phyloP scores from a whole-genome alignment of 2,329 filamentous ascomycete genomes.

The Peltaster fructicola region DNA sequence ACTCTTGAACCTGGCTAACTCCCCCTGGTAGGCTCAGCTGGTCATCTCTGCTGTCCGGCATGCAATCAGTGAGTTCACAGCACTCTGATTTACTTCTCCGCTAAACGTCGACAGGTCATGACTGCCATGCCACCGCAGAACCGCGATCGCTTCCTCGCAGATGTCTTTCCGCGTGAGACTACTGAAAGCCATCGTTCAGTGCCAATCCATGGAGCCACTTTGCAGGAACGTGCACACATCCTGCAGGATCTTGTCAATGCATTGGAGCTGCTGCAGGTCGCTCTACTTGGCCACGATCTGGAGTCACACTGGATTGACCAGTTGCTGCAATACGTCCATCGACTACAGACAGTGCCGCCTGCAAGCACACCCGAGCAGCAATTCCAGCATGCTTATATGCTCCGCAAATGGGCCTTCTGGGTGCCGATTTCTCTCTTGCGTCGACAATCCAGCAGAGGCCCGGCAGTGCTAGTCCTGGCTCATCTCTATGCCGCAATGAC shows the following conservation, averaged over 20 bases:
- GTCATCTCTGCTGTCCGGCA: conserved; percentile 83
- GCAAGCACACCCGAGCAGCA: conserved; percentile 52
- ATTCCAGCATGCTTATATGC: conserved; percentile 73
- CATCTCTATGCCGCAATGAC: conserved; percentile 84
- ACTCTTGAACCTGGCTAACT: conserved; percentile 6
- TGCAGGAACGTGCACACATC: conserved; percentile 22
- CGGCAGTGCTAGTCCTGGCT: conserved; percentile 65
- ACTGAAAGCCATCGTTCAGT: too few species aligned
- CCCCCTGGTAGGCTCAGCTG: conserved; percentile 79
- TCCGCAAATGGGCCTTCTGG: conserved; percentile 93
- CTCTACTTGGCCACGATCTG: conserved; percentile 26
- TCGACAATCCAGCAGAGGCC: conserved; percentile 56
- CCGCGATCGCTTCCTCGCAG: too few species aligned
- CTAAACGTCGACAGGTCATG: conserved; percentile 44
- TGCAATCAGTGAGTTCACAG: conserved; percentile 52
- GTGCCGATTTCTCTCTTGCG: conserved; percentile 72
- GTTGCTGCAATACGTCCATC: conserved; percentile 29
- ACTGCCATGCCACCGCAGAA: conserved; percentile 69
- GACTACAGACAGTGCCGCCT: conserved; percentile 23
- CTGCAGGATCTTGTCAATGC: conserved; percentile 25
- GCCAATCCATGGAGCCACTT: too few species aligned
- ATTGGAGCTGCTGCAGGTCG: conserved; percentile 26
- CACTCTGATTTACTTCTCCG: background rate
- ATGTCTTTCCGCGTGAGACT: too few species aligned
- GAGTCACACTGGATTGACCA: conserved; percentile 32